Base-by-base conservation (phyloP, 345 rosid species). In the Cardiospermum halicacabum region DNA sequence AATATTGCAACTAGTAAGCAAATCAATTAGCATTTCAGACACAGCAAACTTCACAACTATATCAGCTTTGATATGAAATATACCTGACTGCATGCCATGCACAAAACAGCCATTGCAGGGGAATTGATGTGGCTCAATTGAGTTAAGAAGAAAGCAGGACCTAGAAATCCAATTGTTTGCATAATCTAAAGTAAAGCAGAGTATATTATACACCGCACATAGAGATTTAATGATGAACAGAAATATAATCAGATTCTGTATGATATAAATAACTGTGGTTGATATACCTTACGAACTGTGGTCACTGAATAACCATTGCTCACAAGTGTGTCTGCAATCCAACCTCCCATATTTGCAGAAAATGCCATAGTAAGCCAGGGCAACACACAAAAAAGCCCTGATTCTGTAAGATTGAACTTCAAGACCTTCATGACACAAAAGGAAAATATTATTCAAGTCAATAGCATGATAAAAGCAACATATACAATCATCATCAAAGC, bases 361-460 rank as follows among this genome's bases (percentile, higher is more conserved):
- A 90, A 83, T 30, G 94, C 97, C 98, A 93, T 90, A 18, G 98
- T 88, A 74, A 93, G 81, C 97, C 98, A 93, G 36, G 97, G 98
- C 65, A 93, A 74, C 22, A 93, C 92, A 7, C 86, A 83, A 25
- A 93, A 49, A 54, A 89, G 90, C 25, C 94, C 96, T 16, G 97
- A 93, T 25, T 93, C 98, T 8, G 87, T 89, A 26, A 89, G 89
- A 73, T 93, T 83, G 85, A 93, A 88, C 74, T 93, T 83, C 75
- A 89, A 63, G 65, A 93, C 98, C 97, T 93, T 75, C 37, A 56
- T 37, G 49, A 67, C 48, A 69, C 40, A 25, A 59, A 47, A 15
- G 48, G 16, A 50, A 65, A 69, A 56, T 18, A 11, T 30, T 43
- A 49, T 13, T 30, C 24, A 43, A 2, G 4, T 58, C 26, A 67